Evolutionary conservation across 345 rosid genomes (phyloP), one percentile per base, ranked within the genome.

Genomic region (Eucalyptus paniculata): DNA sequence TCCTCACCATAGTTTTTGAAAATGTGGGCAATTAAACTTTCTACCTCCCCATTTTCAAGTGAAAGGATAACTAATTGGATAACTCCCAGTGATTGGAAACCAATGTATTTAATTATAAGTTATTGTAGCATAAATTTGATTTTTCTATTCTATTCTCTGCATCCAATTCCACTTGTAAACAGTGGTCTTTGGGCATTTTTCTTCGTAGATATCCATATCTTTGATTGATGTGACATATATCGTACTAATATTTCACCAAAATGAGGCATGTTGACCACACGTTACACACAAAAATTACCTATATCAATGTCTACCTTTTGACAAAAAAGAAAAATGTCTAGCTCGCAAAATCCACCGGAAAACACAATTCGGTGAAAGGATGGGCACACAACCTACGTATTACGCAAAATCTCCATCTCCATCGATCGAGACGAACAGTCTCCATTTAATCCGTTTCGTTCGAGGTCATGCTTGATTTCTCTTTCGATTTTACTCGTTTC

Each of bases 1-100:
- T 56, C 3, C 13, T 24, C 13, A 56, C 62, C 6, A 0, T 0
- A 24, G 1, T 24, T 23, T 0, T 56, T 8, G 2, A 56, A 24
- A 56, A 10, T 12, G 9, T 24, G 14, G 14, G 3, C 30, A 23
- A 56, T 56, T 1, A 10, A 56, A 56, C 6, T 23, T 13, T 24
- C 30, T 10, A 24, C 13, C 6, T 24, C 6, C 28, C 13, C 12
- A 23, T 24, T 56, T 24, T 56, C 13, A 56, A 24, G 3, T 56
- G 62, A 11, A 56, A 56, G 6, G 5, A 10, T 56, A 5, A 24
- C 1, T 1, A 23, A 2, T 56, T 56, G 6, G 2, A 24, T 24
- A 24, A 24, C 30, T 23, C 4, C 12, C 0, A 0, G 6, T 24
- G 62, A 23, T 56, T 56, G 13, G 62, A 56, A 62, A 62, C 2